These are phyloP conservation scores for Neospermospora avenae DNA, from an alignment of 2,329 filamentous ascomycete species.

Conservation along the genomic window DNA sequence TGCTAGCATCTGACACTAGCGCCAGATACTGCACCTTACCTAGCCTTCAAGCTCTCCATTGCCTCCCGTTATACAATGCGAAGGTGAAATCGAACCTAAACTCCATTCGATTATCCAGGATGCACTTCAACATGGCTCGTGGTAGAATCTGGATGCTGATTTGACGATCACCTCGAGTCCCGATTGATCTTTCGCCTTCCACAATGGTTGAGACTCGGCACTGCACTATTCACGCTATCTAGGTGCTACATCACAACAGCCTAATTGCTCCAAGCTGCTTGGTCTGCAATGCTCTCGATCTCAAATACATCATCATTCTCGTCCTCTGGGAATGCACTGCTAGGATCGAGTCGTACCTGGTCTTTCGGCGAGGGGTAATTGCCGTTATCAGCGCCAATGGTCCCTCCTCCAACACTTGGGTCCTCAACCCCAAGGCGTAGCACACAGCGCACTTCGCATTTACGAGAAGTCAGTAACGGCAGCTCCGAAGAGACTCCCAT, in stretches of 20 bases:
- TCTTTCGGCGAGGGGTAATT: constrained; percentile 17
- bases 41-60: not conserved
- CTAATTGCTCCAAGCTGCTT: not conserved
- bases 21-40: not conserved
- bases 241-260: too few relatives aligned
- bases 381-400: constrained; percentile 25
- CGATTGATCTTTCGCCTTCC: too few relatives aligned
- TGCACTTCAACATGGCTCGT: too few relatives aligned
- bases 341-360: constrained; percentile 21
- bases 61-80: not conserved
- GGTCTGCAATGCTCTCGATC: not conserved
- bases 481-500: constrained; percentile 24
- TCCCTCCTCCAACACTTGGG: constrained; percentile 12
- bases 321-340: constrained; percentile 1
- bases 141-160: too few relatives aligned
- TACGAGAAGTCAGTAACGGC: constrained; percentile 34
- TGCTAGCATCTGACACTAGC: too few relatives aligned
- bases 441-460: constrained; percentile 29
- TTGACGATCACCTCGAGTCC: too few relatives aligned
- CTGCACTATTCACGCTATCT: not conserved
- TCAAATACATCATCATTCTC: not conserved
- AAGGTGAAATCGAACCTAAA: not conserved
- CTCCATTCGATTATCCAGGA: too few relatives aligned
- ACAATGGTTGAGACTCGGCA: not conserved
- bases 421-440: constrained; percentile 29